A percentile compares a stretch with the other conserved stretches of the same genome.
Conservation (phyloP, 129 eudicot genomes). For the Centaurea solstitialis region DNA sequence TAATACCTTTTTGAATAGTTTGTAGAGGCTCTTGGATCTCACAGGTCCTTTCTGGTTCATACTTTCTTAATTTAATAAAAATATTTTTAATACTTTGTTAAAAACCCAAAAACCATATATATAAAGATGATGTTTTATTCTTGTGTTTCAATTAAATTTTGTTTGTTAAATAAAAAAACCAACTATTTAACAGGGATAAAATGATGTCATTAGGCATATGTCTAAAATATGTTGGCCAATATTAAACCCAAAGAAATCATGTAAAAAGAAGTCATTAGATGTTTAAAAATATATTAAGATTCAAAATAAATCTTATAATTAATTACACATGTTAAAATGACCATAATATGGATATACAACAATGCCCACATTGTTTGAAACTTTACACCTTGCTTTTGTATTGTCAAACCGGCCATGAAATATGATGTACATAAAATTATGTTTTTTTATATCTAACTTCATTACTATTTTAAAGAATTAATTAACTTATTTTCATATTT, state of each 20-base stretch:
- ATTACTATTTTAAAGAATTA: not conserved
- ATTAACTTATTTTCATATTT: not conserved
- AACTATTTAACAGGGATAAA: not conserved
- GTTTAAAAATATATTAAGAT: not conserved
- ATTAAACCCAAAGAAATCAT: not conserved
- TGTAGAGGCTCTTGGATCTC: constrained; percentile 37
- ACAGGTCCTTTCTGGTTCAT: constrained; percentile 17
- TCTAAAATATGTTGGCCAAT: too few species aligned
- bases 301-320: not conserved
- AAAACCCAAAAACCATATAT: not conserved
- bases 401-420: constrained; percentile 17
- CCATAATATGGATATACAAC: not conserved
- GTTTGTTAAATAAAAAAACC: not conserved
- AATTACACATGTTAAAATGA: not conserved
- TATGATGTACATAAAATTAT: not conserved
- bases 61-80: constrained; percentile 9
- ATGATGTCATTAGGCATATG: not conserved
- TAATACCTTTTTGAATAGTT: constrained; percentile 33
- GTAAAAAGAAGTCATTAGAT: not conserved
- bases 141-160: not conserved
- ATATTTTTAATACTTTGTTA: not conserved
- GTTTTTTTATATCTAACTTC: not conserved
- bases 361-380: constrained; percentile 20
- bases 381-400: not conserved
- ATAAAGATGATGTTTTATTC: not conserved